A percentile compares a stretch with the other conserved stretches of the same genome.
Conservation (phyloP, 2,329 filamentous ascomycete genomes). For the Talaromyces atroroseus region DNA sequence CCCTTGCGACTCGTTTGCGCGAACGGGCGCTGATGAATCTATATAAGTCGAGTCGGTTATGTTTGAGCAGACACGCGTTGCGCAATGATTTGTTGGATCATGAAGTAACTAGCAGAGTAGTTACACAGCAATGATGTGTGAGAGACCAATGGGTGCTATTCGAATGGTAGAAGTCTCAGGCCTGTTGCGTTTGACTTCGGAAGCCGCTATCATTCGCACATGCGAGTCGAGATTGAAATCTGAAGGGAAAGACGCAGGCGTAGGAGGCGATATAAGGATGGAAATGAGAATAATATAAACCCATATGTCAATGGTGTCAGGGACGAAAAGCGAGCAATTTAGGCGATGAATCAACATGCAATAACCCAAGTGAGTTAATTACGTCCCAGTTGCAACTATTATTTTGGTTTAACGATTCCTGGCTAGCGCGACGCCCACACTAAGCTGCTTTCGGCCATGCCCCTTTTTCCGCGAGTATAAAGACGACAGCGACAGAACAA, state of each 20-base stretch:
- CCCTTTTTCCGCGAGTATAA: neutral
- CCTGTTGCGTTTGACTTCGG: neutral
- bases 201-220: neutral
- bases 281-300: neutral
- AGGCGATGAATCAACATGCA: too few species aligned
- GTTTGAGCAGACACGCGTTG: neutral
- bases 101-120: neutral
- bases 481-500: too few species aligned
- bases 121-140: neutral
- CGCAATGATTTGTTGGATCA: neutral
- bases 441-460: neutral
- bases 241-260: neutral
- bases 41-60: neutral
- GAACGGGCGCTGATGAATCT: neutral
- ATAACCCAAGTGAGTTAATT: too few species aligned
- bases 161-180: neutral
- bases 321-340: neutral
- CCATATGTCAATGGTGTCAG: neutral
- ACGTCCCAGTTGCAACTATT: neutral
- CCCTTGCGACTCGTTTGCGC: neutral
- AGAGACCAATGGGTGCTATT: neutral
- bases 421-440: neutral
- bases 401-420: slow-evolving; percentile 4
- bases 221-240: neutral
- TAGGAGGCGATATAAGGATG: neutral